These are phyloP conservation scores for Leccinum aurantiacum DNA, from an alignment of 768 basidiomycete species.

Conservation along the genomic window DNA sequence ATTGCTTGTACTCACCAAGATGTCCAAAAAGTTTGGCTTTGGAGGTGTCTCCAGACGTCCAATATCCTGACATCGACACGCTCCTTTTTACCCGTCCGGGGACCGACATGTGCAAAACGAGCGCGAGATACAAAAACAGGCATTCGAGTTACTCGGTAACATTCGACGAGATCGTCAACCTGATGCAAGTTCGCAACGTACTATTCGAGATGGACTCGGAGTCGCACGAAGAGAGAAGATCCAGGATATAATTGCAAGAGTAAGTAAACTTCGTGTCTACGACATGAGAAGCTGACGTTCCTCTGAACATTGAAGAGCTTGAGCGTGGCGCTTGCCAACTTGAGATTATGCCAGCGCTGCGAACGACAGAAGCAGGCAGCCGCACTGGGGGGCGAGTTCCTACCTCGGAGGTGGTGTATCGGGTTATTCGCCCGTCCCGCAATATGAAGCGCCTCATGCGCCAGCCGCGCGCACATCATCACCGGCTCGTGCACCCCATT, in stretches of 20 bases:
- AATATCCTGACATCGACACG: slow-evolving; percentile 98
- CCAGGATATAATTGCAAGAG: slow-evolving; percentile 95
- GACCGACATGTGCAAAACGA: slow-evolving; percentile 89
- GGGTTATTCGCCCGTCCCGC: slow-evolving; percentile 70
- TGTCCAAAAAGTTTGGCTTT: too few relatives aligned
- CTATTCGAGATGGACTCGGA: slow-evolving; percentile 71
- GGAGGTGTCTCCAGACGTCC: too few relatives aligned
- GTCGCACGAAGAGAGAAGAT: slow-evolving; percentile 88
- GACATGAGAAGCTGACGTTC: too few relatives aligned
- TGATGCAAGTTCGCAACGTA: slow-evolving; percentile 76
- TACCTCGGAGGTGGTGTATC: slow-evolving; percentile 67
- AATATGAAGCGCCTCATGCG: slow-evolving; percentile 65
- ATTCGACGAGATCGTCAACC: slow-evolving; percentile 91
- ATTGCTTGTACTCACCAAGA: too few relatives aligned
- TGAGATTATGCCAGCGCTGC: slow-evolving; percentile 88
- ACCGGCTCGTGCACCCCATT: slow-evolving; percentile 64
- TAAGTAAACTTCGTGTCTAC: slow-evolving; percentile 36
- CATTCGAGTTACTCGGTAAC: slow-evolving; percentile 93
- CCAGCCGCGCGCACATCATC: slow-evolving; percentile 44
- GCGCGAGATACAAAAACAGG: slow-evolving; percentile 83
- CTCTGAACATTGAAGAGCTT: slow-evolving; percentile 93
- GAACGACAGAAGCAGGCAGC: slow-evolving; percentile 85
- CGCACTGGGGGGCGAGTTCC: slow-evolving; percentile 46
- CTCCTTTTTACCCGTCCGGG: slow-evolving; percentile 88
- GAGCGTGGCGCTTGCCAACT: slow-evolving; percentile 97